These are phyloP conservation scores for Grosmannia huntii DNA, from an alignment of 2,329 filamentous ascomycete species.

Conservation along the genomic window DNA sequence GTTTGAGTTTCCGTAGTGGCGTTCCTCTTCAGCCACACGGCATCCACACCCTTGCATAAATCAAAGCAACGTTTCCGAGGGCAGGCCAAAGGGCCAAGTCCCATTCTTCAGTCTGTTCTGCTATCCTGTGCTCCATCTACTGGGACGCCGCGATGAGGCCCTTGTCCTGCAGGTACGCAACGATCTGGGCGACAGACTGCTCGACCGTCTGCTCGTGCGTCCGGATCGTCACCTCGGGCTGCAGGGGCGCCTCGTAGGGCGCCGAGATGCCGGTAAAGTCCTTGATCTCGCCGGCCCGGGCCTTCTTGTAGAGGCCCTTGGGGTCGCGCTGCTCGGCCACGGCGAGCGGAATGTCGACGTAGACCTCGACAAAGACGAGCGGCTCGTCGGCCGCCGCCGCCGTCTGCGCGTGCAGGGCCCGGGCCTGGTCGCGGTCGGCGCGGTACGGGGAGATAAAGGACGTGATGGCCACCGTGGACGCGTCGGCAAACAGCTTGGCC, in stretches of 20 bases:
- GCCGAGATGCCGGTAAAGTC: slow-evolving; percentile 94
- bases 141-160: slow-evolving; percentile 33
- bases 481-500: slow-evolving; percentile 91
- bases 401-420: slow-evolving; percentile 60
- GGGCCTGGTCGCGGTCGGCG: slow-evolving; percentile 71
- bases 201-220: slow-evolving; percentile 74
- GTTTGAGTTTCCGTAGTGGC: slow-evolving; percentile 61
- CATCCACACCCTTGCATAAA: not conserved
- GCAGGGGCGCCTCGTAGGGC: slow-evolving; percentile 82
- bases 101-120: not conserved
- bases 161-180: slow-evolving; percentile 61
- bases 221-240: slow-evolving; percentile 76
- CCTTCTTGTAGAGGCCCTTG: slow-evolving; percentile 97
- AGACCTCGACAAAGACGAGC: slow-evolving; percentile 87
- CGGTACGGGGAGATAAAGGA: slow-evolving; percentile 96
- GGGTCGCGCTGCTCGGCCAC: slow-evolving; percentile 92
- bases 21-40: too few relatives aligned
- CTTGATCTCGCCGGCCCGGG: slow-evolving; percentile 82
- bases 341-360: slow-evolving; percentile 79
- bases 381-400: slow-evolving; percentile 43
- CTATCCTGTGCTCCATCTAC: not conserved
- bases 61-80: not conserved
- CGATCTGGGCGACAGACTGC: slow-evolving; percentile 78
- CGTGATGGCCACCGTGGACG: slow-evolving; percentile 74
- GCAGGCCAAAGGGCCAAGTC: too few relatives aligned